Conservation (phyloP, 2,329 filamentous ascomycete genomes). For the Pseudocercospora fuligena region DNA sequence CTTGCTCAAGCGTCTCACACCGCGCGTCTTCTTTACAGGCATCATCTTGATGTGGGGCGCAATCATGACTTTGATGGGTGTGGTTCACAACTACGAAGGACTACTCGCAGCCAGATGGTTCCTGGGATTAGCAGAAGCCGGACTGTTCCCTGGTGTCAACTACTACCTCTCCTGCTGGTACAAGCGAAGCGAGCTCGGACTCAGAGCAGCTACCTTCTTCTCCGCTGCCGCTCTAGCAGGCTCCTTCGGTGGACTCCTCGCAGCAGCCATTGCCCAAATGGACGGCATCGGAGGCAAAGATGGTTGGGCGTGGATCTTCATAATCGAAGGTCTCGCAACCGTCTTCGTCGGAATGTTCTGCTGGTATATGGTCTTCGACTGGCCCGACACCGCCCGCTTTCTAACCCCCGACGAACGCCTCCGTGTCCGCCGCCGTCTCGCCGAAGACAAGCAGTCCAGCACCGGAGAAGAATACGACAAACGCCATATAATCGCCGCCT, state of each 20-base stretch:
- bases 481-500: conserved; percentile 33
- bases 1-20: conserved; percentile 73
- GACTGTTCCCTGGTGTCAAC: conserved; percentile 70
- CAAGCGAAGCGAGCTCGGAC: conserved; percentile 74
- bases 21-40: conserved; percentile 72
- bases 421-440: conserved; percentile 33
- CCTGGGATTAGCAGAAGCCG: conserved; percentile 39
- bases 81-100: conserved; percentile 36
- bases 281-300: conserved; percentile 61
- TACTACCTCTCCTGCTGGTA: conserved; percentile 89
- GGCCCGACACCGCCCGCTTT: conserved; percentile 63
- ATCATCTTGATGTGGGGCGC: conserved; percentile 77
- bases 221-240: conserved; percentile 79
- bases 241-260: conserved; percentile 75
- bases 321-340: conserved; percentile 67
- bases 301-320: conserved; percentile 44
- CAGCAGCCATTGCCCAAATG: conserved; percentile 73
- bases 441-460: conserved; percentile 34
- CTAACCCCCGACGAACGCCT: conserved; percentile 51
- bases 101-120: conserved; percentile 39
- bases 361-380: conserved; percentile 55
- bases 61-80: conserved; percentile 33
- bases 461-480: conserved; percentile 34
- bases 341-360: conserved; percentile 57
- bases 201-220: conserved; percentile 73